These are phyloP conservation scores for Xylaria sp. DNA, from an alignment of 2,329 filamentous ascomycete genomes.

Conservation along the genomic window DNA sequence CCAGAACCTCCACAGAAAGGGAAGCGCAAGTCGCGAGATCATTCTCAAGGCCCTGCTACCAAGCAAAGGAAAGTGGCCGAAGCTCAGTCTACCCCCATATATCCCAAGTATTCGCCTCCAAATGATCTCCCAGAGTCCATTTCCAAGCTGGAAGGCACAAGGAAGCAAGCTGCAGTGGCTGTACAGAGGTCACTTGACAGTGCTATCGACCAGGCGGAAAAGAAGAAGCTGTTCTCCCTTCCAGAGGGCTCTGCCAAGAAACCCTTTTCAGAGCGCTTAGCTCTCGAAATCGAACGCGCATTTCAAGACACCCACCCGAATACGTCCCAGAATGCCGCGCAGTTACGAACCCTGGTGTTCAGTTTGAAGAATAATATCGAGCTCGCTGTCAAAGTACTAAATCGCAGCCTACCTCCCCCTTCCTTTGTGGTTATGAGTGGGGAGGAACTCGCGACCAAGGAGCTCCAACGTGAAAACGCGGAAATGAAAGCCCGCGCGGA, in stretches of 20 bases:
- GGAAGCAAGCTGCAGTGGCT: conserved; percentile 72
- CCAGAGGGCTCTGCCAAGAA: conserved; percentile 68
- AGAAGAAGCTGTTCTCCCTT: conserved; percentile 67
- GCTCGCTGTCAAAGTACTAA: conserved; percentile 77
- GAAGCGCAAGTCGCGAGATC: conserved; percentile 65
- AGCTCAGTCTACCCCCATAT: conserved; percentile 47
- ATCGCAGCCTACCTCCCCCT: conserved; percentile 72
- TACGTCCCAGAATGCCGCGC: conserved; percentile 59
- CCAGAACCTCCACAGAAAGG: conserved; percentile 48
- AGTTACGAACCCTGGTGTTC: conserved; percentile 78
- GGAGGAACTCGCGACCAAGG: conserved; percentile 90
- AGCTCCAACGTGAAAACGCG: conserved; percentile 78
- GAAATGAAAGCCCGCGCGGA: conserved; percentile 79
- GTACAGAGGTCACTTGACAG: conserved; percentile 72
- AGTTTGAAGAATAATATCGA: conserved; percentile 90
- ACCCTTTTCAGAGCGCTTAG: conserved; percentile 70
- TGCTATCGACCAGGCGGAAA: conserved; percentile 69
- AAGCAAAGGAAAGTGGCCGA: conserved; percentile 64
- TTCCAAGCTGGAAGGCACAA: conserved; percentile 62
- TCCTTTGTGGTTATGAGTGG: conserved; percentile 85
- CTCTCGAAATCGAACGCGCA: conserved; percentile 79
- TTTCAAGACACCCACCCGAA: conserved; percentile 62
- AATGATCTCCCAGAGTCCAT: conserved; percentile 58
- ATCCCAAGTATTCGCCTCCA: conserved; percentile 54
- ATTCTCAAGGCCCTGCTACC: conserved; percentile 55